Evolutionary conservation across 1,284 basidiomycete species (phyloP), one percentile per base, ranked within the genome.

Genomic region (Ceratobasidium sp.): DNA sequence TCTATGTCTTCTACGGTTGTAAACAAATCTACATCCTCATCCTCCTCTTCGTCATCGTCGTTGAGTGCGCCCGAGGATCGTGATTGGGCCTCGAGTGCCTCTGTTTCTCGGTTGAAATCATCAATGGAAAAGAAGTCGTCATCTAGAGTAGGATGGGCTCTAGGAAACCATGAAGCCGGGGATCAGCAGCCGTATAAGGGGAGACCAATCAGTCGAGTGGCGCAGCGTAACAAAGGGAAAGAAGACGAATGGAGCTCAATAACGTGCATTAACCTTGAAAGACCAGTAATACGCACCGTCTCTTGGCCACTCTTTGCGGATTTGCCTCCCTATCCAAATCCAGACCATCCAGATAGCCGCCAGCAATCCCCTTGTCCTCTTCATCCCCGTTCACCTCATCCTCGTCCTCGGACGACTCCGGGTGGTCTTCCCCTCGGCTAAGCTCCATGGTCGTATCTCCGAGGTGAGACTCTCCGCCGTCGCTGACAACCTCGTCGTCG

Each of bases 61-160:
- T 83, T 82, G 9, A 92, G 84, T 61, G 82, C 84, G 64, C 92
- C 92, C 78, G 84, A 84, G 5, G 91, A 90, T 14, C 88, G 84
- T 13, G 84, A 85, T 74, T 84, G 86, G 16, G 90, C 89, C 82
- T 98, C 95, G 7, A 90, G 88, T 78, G 89, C 89, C 81, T 94
- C 92, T 1, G 92, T 92, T 82, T 95, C 89, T 4, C 90, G 88
- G 81, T 98, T 98, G 85, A 99, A 98, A 27, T 90, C 87, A 72
- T 90, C 89, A 73, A 98, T 88, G 74, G 93, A 89, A 83, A 99
- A 99, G 84, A 99, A 98, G 31, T 87, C 89, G 81, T 98, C 97
- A 82, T 98, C 92, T n/a, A 98, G 87, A 61, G 87, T 88, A 6
- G 90, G 85, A 77, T 89, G 86, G 6, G 68, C 48, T 31, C 74